phyloP scores from a whole-genome alignment of 2,329 filamentous ascomycete genomes.

The Lecanoromycetidae sp. region DNA sequence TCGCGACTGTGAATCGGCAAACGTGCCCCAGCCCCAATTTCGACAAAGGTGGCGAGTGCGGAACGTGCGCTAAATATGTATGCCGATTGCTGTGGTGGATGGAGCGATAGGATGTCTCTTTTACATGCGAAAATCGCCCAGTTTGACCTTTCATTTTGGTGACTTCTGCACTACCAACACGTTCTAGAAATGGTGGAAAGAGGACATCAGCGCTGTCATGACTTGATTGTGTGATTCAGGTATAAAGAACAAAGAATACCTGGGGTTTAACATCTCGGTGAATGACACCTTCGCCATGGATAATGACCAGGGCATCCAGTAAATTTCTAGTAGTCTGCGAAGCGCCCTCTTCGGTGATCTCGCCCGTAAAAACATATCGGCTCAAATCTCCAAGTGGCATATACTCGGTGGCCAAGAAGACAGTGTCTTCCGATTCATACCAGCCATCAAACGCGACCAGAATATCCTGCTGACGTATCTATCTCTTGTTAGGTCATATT shows the following conservation, averaged over 20 bases:
- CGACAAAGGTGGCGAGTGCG: no score
- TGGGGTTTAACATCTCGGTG: slow-evolving; percentile 12
- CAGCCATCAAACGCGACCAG: slow-evolving; percentile 26
- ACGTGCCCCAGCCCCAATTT: no score
- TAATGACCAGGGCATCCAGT: slow-evolving; percentile 3
- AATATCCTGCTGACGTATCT: background rate
- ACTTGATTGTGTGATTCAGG: background rate
- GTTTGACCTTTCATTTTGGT: slow-evolving; percentile 30
- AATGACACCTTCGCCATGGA: slow-evolving; percentile 8
- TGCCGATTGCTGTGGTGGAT: no score
- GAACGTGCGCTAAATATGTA: no score
- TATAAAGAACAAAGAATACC: background rate
- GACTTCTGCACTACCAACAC: slow-evolving; percentile 23
- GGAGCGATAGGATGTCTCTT: no score
- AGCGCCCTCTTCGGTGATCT: background rate
- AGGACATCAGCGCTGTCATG: background rate
- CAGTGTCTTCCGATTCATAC: slow-evolving; percentile 23
- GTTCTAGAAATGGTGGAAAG: slow-evolving; percentile 20
- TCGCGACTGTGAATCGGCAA: no score
- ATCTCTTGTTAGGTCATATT: background rate
- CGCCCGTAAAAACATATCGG: background rate
- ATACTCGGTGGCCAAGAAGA: slow-evolving; percentile 32
- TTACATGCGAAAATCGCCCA: slow-evolving; percentile 33
- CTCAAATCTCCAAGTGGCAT: slow-evolving; percentile 26
- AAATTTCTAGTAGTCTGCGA: background rate